Percentiles rank a stretch among this genome's conserved stretches.
phyloP scores from a whole-genome alignment of 208 protist species.

The Trypanosoma scelopori region DNA sequence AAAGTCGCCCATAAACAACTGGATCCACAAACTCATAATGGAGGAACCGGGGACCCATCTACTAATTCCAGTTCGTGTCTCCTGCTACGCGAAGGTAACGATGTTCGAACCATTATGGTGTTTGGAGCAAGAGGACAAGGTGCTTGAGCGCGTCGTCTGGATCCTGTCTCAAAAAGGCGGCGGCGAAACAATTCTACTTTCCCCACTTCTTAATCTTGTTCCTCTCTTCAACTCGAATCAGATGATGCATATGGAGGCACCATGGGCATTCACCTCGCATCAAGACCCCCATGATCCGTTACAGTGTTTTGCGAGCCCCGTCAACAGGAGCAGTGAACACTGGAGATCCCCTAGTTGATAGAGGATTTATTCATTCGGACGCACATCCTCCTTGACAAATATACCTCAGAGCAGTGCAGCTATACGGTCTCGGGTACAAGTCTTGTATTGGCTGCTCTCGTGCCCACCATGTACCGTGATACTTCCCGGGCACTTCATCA shows the following conservation, averaged over 20 bases:
- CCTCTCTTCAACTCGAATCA: slow-evolving; percentile 1
- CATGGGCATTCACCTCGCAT: slow-evolving; percentile 9
- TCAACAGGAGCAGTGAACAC: slow-evolving; percentile 4
- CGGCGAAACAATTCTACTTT: slow-evolving; percentile 8
- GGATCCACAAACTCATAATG: not conserved
- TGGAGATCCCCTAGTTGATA: not conserved
- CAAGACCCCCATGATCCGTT: slow-evolving; percentile 15
- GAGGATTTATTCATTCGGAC: slow-evolving; percentile 9
- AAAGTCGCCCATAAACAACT: slow-evolving; percentile 5
- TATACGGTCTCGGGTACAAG: slow-evolving; percentile 10
- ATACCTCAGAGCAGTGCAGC: slow-evolving; percentile 13
- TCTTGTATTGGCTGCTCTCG: slow-evolving; percentile 4
- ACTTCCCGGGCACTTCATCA: slow-evolving; percentile 6
- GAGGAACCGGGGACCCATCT: slow-evolving; percentile 3
- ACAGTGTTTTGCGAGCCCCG: slow-evolving; percentile 2
- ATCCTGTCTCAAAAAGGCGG: slow-evolving; percentile 1
- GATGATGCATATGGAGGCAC: not conserved
- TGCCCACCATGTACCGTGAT: not conserved
- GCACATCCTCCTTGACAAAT: slow-evolving; percentile 11
- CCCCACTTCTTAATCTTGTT: slow-evolving; percentile 13
- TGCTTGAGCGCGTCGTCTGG: not conserved
- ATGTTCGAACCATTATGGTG: slow-evolving; percentile 11
- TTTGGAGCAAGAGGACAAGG: not conserved
- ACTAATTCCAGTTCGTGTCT: slow-evolving; percentile 8
- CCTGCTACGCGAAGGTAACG: slow-evolving; percentile 20